Evolutionary conservation across 1,139 yeast species (phyloP).

Genomic region (Starmera stellimalicola): DNA sequence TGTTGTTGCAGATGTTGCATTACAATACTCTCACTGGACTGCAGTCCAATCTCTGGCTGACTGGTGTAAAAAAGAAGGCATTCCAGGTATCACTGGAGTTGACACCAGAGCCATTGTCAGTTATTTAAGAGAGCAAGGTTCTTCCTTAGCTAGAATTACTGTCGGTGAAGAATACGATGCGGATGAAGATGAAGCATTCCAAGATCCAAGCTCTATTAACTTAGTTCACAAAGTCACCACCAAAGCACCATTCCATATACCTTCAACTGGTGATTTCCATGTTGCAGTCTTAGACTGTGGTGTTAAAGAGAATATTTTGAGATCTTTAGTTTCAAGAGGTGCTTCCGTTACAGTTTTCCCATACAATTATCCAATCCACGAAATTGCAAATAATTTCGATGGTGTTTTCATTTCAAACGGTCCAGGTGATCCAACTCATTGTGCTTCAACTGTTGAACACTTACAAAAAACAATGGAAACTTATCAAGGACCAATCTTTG

Average conservation of each 20-base stretch:
- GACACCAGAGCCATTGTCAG: constrained; percentile 93
- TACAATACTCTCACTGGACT: constrained; percentile 96
- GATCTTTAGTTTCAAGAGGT: constrained; percentile 90
- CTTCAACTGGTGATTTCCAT: constrained; percentile 54
- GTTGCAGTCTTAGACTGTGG: constrained; percentile 96
- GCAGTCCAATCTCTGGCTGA: constrained; percentile 92
- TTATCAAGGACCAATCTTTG: constrained; percentile 80
- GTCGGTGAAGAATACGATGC: constrained; percentile 89
- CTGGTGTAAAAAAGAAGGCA: constrained; percentile 96
- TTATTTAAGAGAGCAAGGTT: constrained; percentile 90
- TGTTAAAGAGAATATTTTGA: constrained; percentile 90
- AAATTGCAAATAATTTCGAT: constrained; percentile 85
- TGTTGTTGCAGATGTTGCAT: constrained; percentile 91
- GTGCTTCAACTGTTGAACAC: constrained; percentile 69
- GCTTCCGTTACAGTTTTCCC: constrained; percentile 96
- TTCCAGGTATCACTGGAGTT: constrained; percentile 94
- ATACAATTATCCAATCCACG: constrained; percentile 85
- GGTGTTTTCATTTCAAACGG: constrained; percentile 95
- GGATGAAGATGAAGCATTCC: constrained; percentile 84
- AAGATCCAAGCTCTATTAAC: constrained; percentile 86
- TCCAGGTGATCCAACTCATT: constrained; percentile 97
- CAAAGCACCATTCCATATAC: constrained; percentile 87
- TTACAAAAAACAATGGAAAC: constrained; percentile 59
- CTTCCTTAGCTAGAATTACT: constrained; percentile 82
- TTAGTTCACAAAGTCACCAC: constrained; percentile 92